Base-by-base conservation (phyloP, 768 basidiomycete genomes). In the Calocera cornea region DNA sequence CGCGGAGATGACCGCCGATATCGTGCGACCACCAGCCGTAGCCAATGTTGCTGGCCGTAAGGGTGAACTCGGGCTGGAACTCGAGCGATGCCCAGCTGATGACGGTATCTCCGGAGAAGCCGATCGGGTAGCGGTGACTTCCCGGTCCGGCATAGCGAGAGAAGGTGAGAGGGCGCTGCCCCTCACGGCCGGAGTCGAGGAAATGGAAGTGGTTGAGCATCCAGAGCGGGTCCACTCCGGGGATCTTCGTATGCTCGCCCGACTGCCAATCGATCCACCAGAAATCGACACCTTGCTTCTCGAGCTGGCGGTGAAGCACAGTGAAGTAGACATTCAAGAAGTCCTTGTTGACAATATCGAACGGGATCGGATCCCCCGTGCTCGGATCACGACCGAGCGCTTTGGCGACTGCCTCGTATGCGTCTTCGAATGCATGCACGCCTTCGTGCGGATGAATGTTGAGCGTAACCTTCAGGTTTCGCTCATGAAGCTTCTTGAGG, bases 181-280 rank as follows among this genome's bases (percentile, higher is more conserved):
- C 68, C 34, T 65, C 29, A n/a, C 66, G 34, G 27, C 29, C 65
- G 19, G 68, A 68, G 44, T 72, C 71, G 38, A 72, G 67, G 49
- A 65, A 72, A 67, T 72, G 71, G 60, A 38, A 72, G 60, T 72
- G 71, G 40, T 71, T 72, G 19, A 72, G 64, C 16, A 72, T 71
- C 70, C 70, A 72, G 7, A 72, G 64, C 17, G 72, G 72, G 33
- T 72, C 72, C 1, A 70, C 67, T 1, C 71, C 71, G 31, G 66
- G 66, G 27, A 65, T 49, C 36, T 69, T 65, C n/a, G 69, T 68
- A 64, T 69, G 41, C 22, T 38, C 40, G 1, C 72, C 69, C 38
- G 71, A 71, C 64, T 72, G 72, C 72, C 72, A 72, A 41, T 72
- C 72, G 22, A 71, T 38, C 72, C 72, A 72, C 71, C 71, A 72